Evolutionary conservation across 805 yeast genomes (phyloP), one percentile per base, ranked within the genome.

Genomic region (Candida cerambycidarum): DNA sequence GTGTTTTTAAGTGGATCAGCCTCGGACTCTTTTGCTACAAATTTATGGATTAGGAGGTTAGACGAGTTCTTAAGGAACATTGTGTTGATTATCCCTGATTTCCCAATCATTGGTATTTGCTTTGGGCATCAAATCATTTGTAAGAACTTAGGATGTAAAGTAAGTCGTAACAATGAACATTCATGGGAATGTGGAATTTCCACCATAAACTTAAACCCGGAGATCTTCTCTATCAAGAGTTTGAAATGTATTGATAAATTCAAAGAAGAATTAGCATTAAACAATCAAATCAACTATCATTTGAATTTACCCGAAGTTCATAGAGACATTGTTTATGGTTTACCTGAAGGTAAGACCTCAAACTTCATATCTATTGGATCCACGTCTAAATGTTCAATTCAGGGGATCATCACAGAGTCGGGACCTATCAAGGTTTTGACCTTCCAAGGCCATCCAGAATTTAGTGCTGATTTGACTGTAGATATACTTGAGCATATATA

Each of bases 391-490:
- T 84, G 95, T 48, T 53, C 63, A 1, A 64, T 77, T 27, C 97
- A 89, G 62, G 95, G 95, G 0, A 63, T 86, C 21, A 76, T 66
- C 12, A 59, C 73, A 2, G 58, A 53, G 12, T 42, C 75, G 42
- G 75, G 76, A 31, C 69, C 73, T 0, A 56, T 69, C 16, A 69
- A 73, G 33, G 41, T 85, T 6, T 61, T 89, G 16, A 78, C 93
- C 0, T 76, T 89, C 51, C 97, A 89, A 61, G 96, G 96, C 0
- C 97, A 89, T 55, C 97, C 97, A 0, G 97, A 89, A 58, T 89
- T 86, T 55, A 56, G 65, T 18, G 64, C 66, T 0, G 69, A 61
- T 3, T 56, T 55, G 21, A 53, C 65, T 1, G 39, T 59, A 18
- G 61, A 51, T 16, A 45, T 66, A 47, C 58, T 61, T 40, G 47